Conservation (phyloP, 2,329 filamentous ascomycete genomes). For the Epicoccum nigrum region DNA sequence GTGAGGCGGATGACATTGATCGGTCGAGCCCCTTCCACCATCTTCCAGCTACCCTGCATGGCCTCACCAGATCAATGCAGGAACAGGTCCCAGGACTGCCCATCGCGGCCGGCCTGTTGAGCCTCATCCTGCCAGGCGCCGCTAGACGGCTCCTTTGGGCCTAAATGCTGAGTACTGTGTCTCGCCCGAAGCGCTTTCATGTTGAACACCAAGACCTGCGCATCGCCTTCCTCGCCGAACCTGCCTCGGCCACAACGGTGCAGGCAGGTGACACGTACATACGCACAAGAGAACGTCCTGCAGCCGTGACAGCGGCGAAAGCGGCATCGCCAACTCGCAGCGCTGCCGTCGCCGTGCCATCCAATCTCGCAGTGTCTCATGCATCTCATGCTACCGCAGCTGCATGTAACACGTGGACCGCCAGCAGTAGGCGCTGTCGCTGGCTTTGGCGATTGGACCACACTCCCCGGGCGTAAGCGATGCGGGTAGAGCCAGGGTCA, state of each 20-base stretch:
- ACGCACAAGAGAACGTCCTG: constrained; percentile 21
- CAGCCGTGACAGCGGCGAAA: constrained; percentile 15
- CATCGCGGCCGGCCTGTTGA: constrained; percentile 3
- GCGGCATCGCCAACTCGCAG: constrained; percentile 7
- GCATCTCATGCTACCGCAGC: constrained; percentile 11
- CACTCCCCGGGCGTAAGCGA: not conserved
- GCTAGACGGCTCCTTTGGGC: not conserved
- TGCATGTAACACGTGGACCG: constrained; percentile 30
- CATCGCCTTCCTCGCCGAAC: constrained; percentile 24
- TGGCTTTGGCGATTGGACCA: constrained; percentile 10
- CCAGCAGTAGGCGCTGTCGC: constrained; percentile 12
- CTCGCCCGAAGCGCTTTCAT: constrained; percentile 1
- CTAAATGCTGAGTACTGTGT: not conserved
- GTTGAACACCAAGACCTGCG: constrained; percentile 13
- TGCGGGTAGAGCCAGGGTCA: constrained; percentile 7
- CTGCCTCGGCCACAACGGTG: constrained; percentile 19
- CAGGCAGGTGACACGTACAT: constrained; percentile 30
- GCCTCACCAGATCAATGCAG: constrained; percentile 11
- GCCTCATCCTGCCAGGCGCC: constrained; percentile 3
- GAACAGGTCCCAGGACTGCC: constrained; percentile 5
- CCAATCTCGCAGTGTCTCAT: constrained; percentile 15
- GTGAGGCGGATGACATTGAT: constrained; percentile 15
- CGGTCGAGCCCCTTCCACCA: constrained; percentile 12
- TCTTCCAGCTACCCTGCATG: constrained; percentile 14
- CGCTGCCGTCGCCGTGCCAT: constrained; percentile 7